Conservation (phyloP, 2,329 filamentous ascomycete genomes). For the Orbilia blumenaviensis region DNA sequence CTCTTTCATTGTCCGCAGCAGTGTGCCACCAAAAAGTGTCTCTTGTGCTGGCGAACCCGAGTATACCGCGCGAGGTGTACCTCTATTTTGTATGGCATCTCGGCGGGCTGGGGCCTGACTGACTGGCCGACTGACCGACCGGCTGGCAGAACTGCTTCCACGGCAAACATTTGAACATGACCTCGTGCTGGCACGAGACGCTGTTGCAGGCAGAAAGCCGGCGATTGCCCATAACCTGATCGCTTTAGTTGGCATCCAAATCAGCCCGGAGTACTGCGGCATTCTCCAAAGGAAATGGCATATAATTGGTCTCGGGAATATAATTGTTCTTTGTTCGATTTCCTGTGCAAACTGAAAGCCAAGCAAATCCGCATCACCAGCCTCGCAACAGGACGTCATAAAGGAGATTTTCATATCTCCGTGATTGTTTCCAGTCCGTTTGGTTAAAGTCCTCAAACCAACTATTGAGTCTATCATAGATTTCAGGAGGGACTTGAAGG, state of each 20-base stretch:
- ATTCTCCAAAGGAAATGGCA: constrained; percentile 9
- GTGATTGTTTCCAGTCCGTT: constrained; percentile 9
- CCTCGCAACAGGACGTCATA: constrained; percentile 6
- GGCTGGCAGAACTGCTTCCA: neutral
- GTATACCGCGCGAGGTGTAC: no score
- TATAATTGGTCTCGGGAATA: no score
- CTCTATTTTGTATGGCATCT: no score
- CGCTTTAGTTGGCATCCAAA: neutral
- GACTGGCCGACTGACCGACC: neutral
- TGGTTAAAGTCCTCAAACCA: neutral
- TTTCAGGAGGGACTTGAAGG: neutral
- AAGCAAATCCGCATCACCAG: neutral
- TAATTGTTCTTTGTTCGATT: neutral
- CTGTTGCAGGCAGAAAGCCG: neutral
- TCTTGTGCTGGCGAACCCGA: neutral
- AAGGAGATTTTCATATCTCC: neutral
- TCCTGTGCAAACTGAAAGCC: neutral
- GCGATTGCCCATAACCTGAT: neutral
- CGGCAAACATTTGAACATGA: neutral
- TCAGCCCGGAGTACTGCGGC: neutral
- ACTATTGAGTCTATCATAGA: neutral
- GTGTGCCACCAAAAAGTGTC: constrained; percentile 15
- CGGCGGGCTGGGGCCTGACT: constrained; percentile 10
- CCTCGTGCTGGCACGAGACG: constrained; percentile 26
- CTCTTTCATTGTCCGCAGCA: constrained; percentile 32